Evolutionary conservation across 2,329 filamentous ascomycete species (phyloP).

Genomic region (Chaetothyriales sp.): DNA sequence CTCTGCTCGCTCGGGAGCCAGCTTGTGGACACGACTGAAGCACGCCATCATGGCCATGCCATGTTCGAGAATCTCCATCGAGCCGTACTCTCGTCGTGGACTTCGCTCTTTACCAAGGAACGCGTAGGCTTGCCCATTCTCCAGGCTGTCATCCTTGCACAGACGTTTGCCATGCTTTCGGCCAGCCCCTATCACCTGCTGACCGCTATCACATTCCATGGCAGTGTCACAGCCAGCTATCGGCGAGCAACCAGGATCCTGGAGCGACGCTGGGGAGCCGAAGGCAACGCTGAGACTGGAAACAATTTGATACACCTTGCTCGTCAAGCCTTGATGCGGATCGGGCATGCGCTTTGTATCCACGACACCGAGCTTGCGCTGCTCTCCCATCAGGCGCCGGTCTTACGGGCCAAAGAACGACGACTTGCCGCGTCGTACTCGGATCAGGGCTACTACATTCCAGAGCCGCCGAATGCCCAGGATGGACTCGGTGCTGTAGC

Average conservation of each 20-base stretch:
- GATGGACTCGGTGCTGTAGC: no score
- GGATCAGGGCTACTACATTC: background rate
- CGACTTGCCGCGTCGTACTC: conserved; percentile 10
- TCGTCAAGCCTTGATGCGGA: conserved; percentile 17
- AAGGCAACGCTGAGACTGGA: no score
- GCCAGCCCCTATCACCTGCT: conserved; percentile 18
- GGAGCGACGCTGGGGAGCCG: conserved; percentile 1
- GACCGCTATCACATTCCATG: conserved; percentile 21
- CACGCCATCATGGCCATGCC: conserved; percentile 17
- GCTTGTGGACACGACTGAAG: conserved; percentile 22
- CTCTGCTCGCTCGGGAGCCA: conserved; percentile 26
- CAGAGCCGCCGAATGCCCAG: no score
- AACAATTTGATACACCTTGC: no score
- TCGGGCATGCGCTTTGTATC: conserved; percentile 16
- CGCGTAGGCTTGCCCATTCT: conserved; percentile 16
- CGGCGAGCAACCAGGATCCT: conserved; percentile 18
- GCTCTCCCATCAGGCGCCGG: conserved; percentile 12
- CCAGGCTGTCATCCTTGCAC: conserved; percentile 20
- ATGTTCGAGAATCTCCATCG: conserved; percentile 22
- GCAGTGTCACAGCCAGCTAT: conserved; percentile 16
- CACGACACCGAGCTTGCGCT: conserved; percentile 17
- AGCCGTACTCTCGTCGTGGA: conserved; percentile 20
- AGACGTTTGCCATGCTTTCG: conserved; percentile 20
- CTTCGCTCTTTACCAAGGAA: conserved; percentile 11
- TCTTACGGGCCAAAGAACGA: conserved; percentile 11